Base-by-base conservation (phyloP, 1,139 yeast genomes). In the Hemisphaericaspora xylofermentans region DNA sequence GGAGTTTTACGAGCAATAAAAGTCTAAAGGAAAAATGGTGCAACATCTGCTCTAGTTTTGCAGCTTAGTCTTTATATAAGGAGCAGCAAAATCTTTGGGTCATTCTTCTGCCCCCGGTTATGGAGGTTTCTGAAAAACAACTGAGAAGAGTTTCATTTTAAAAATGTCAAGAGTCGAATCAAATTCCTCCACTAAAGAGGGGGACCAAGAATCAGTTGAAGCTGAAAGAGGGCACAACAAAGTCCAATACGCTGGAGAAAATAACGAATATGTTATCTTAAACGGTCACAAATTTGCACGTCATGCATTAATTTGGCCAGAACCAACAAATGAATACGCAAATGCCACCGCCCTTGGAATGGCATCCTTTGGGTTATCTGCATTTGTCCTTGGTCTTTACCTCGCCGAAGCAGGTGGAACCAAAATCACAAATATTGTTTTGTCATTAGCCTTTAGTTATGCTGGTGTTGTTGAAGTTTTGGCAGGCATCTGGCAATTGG, bases 261-360 rank as follows among this genome's bases (percentile, higher is more conserved):
- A 55, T 35, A 45, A 54, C 32, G 63, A 61, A 41, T 58, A 43
- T 38, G 48, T 60, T 36, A 49, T 54, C 6, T 54, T 69, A 30
- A 71, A 71, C 6, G 56, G 60, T 42, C 59, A 60, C 29, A 61
- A 58, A 37, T 65, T 59, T 50, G 54, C 56, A 35, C 56, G 58
- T 39, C 57, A 58, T 38, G 76, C 15, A 5, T 28, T 26, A 13
- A 16, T 26, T 5, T 35, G 31, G 37, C 33, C 32, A 28, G 10
- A 4, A 10, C 14, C 16, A 19, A 35, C 21, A 18, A 30, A 24
- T 31, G 51, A 64, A 39, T 61, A 71, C 44, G 85, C 76, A 28
- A 80, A 82, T 51, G 84, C 87, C 1, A 77, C 80, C 19, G 85
- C 88, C 3, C 61, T 80, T 45, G 87, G 86, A 2, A 66, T 80